Evolutionary conservation across 108 stramenopile genomes (phyloP).

Genomic region (Craspedostauros australis): DNA sequence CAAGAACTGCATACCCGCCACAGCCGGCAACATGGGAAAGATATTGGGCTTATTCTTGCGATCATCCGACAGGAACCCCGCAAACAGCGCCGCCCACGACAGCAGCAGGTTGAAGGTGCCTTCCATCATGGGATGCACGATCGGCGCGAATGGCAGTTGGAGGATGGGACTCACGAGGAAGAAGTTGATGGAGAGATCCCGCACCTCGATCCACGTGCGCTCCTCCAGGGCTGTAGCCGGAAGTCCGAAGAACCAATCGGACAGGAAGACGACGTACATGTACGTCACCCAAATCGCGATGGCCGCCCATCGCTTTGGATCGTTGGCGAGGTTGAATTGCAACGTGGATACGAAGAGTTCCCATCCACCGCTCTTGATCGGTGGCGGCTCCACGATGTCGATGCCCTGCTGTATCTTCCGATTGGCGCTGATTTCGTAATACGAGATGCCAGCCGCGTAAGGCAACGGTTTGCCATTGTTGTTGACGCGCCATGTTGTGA

Average conservation of each 20-base stretch:
- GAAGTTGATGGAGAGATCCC: slow-evolving; percentile 76
- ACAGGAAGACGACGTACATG: slow-evolving; percentile 75
- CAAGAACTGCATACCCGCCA: slow-evolving; percentile 88
- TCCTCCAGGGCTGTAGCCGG: slow-evolving; percentile 60
- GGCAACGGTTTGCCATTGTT: slow-evolving; percentile 52
- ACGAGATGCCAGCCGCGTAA: slow-evolving; percentile 67
- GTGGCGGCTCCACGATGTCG: slow-evolving; percentile 72
- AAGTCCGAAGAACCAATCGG: slow-evolving; percentile 69
- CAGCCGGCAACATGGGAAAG: slow-evolving; percentile 50
- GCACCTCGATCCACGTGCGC: slow-evolving; percentile 82
- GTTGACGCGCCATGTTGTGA: slow-evolving; percentile 74
- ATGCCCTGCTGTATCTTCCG: slow-evolving; percentile 48
- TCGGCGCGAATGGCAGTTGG: slow-evolving; percentile 57
- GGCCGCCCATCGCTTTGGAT: slow-evolving; percentile 66
- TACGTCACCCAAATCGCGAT: slow-evolving; percentile 52
- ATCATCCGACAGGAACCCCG: slow-evolving; percentile 81
- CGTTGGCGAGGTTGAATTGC: slow-evolving; percentile 40
- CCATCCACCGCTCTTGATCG: slow-evolving; percentile 48
- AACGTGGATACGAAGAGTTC: slow-evolving; percentile 30
- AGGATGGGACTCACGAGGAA: slow-evolving; percentile 74
- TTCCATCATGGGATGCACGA: slow-evolving; percentile 81
- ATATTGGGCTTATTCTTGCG: slow-evolving; percentile 62
- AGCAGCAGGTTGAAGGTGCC: slow-evolving; percentile 85
- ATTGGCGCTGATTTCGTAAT: slow-evolving; percentile 39
- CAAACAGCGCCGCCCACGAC: slow-evolving; percentile 84